Conservation (phyloP, 2,329 filamentous ascomycete species). For the Metarhizium robertsii region DNA sequence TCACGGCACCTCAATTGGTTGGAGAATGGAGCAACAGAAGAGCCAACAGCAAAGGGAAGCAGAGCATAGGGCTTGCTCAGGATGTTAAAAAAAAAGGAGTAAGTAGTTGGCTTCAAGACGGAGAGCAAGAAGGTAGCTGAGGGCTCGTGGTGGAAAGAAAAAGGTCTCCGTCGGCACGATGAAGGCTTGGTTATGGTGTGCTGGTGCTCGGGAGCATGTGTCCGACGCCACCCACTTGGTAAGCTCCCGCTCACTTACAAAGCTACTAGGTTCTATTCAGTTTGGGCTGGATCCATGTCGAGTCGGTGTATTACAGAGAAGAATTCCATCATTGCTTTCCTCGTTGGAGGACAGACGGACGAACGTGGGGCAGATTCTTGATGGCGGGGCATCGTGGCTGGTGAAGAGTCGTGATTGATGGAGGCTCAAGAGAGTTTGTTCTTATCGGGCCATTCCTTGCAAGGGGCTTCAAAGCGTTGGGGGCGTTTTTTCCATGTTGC, state of each 20-base stretch:
- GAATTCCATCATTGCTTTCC: not conserved
- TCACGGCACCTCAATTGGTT: not conserved
- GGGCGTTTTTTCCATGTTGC: too few relatives aligned
- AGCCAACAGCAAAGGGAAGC: not conserved
- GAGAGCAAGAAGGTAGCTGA: not conserved
- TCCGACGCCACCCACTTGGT: not conserved
- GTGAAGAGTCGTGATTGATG: not conserved
- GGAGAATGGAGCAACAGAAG: not conserved
- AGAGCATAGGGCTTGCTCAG: not conserved
- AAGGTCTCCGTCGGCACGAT: not conserved
- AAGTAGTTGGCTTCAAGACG: not conserved
- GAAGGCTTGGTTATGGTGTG: not conserved
- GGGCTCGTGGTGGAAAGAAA: not conserved
- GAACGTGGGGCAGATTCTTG: not conserved
- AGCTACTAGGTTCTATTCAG: not conserved
- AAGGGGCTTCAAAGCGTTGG: too few relatives aligned
- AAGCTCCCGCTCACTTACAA: not conserved
- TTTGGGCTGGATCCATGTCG: not conserved
- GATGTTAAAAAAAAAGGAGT: not conserved
- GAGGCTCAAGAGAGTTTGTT: too few relatives aligned
- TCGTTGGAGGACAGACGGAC: not conserved
- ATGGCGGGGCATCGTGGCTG: not conserved
- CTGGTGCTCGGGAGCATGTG: not conserved
- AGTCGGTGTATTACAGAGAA: not conserved
- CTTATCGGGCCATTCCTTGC: too few relatives aligned